Evolutionary conservation across 2,329 filamentous ascomycete genomes (phyloP), one percentile per base, ranked within the genome.

Genomic region (Akanthomyces dipterigenus): DNA sequence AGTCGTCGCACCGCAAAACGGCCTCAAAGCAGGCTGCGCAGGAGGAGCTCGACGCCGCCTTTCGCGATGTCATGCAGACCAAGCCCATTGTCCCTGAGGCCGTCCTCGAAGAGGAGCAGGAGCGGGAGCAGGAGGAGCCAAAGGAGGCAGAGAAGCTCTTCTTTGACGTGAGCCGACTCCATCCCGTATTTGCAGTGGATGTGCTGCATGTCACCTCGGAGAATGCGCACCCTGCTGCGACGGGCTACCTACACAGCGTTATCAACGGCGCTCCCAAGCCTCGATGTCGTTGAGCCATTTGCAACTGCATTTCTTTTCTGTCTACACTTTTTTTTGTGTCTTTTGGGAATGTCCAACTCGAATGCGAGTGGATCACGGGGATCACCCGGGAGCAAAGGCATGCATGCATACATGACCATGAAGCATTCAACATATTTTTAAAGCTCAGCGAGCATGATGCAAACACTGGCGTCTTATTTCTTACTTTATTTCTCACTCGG

Each of bases 211-310:
- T 55, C 18, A 54, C 43, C 5, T 55, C 51, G 18, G 22, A 49
- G 18, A 55, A 48, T 26, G 50, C 48, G 38, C 59, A 61, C 36
- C 59, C 59, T 7, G 59, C 59, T 8, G 59, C 59, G 24, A 50
- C 59, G 24, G 59, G 59, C 31, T 61, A 61, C 43, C 51, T 61
- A 26, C 59, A 61, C 34, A 20, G 24, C 14, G 18, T 61, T 26
- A 43, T 61, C n/a, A 61, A 61, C 26, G 59, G 59, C n/a, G 59
- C 59, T n/a, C 59, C 46, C 24, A 60, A 53, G 40, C 56, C 56
- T 24, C 36, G 48, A 18, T 36, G 38, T 43, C 24, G 34, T 24
- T 60, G 38, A 60, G 6, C 12, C n/a, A 18, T 51, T 26, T 26
- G 4, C 22, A 26, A 45, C 22, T 22, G 18, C 22, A 34, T 34